Evolutionary conservation across 2,329 filamentous ascomycete genomes (phyloP).

Genomic region (Aspergillus phoenicis): DNA sequence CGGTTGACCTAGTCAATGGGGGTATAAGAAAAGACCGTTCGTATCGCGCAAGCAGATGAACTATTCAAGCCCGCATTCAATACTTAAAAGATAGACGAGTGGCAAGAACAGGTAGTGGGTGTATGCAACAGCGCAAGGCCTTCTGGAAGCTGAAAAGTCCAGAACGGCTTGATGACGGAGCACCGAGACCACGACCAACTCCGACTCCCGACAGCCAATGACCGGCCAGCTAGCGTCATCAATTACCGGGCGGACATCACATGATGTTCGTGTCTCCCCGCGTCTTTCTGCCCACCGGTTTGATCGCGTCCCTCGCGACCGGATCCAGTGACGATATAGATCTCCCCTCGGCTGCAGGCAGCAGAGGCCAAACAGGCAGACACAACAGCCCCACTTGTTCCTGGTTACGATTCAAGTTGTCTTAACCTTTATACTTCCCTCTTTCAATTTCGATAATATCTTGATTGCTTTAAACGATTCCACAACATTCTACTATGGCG

Average conservation of each 20-base stretch:
- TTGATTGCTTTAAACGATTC: neutral
- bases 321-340: neutral
- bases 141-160: conserved; percentile 5
- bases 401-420: neutral
- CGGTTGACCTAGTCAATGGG: neutral
- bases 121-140: neutral
- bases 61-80: neutral
- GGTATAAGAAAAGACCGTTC: neutral
- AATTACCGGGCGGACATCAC: conserved; percentile 29
- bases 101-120: conserved; percentile 1
- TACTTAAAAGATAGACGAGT: neutral
- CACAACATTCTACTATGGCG: conserved; percentile 33
- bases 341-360: conserved; percentile 20
- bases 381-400: neutral
- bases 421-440: neutral
- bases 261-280: conserved; percentile 39
- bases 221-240: conserved; percentile 31
- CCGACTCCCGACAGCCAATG: conserved; percentile 31
- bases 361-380: conserved; percentile 23
- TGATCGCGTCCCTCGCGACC: conserved; percentile 27
- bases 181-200: conserved; percentile 2
- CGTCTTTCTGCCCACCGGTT: conserved; percentile 18
- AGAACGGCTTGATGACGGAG: conserved; percentile 23
- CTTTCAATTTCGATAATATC: neutral
- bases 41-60: neutral